Conservation (phyloP, 768 basidiomycete species). For the Termitomyces sp. region DNA sequence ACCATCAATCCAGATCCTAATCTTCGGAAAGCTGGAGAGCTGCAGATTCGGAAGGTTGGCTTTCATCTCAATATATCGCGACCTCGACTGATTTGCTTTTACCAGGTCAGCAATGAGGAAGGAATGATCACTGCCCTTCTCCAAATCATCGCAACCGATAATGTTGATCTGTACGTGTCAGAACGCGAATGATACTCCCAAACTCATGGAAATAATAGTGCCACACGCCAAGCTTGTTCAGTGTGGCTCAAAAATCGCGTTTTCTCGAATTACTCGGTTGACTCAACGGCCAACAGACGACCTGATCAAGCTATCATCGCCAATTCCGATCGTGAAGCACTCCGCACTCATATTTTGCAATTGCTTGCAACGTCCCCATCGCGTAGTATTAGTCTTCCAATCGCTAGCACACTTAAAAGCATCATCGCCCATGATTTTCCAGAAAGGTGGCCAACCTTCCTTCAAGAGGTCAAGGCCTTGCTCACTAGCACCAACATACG, state of each 20-base stretch:
- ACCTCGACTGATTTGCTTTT: conserved; percentile 1
- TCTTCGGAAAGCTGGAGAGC: conserved; percentile 78
- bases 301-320: conserved; percentile 62
- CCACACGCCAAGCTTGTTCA: conserved; percentile 78
- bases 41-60: conserved; percentile 79
- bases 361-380: conserved; percentile 66
- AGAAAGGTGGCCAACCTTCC: conserved; percentile 61
- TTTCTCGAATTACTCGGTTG: conserved; percentile 54
- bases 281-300: conserved; percentile 31
- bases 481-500: conserved; percentile 58
- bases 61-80: conserved; percentile 2
- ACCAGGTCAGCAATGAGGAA: conserved; percentile 70
- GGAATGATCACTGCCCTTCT: conserved; percentile 81
- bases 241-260: conserved; percentile 93
- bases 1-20: conserved; percentile 84
- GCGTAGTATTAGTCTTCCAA: conserved; percentile 66
- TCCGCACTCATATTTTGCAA: conserved; percentile 62
- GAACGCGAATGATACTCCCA: conserved; percentile 24
- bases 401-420: conserved; percentile 67
- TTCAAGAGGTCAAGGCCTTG: conserved; percentile 62
- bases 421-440: conserved; percentile 78
- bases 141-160: conserved; percentile 79
- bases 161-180: conserved; percentile 64
- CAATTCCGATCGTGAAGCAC: conserved; percentile 63
- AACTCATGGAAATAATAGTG: conserved; percentile 30